These are phyloP conservation scores for Mycena kentingensis DNA, from an alignment of 768 basidiomycete genomes.

Conservation along the genomic window DNA sequence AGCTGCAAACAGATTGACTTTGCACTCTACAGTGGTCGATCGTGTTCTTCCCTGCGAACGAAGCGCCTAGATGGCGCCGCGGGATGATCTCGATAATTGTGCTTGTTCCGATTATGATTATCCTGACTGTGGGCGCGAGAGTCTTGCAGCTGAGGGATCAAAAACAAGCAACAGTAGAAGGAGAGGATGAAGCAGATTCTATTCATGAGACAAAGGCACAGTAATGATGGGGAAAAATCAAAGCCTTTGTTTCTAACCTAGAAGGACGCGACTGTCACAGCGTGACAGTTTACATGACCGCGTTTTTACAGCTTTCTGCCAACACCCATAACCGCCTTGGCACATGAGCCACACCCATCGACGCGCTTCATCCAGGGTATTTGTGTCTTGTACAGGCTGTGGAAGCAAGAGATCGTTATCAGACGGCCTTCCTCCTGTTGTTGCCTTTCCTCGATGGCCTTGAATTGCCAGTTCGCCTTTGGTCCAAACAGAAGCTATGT, in stretches of 20 bases:
- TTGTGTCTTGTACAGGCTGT: no score
- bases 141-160: conserved; percentile 13
- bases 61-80: conserved; percentile 66
- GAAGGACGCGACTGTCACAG: no score
- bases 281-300: no score
- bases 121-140: conserved; percentile 28
- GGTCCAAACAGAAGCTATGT: conserved; percentile 9
- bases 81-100: conserved; percentile 73
- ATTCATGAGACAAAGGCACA: background rate
- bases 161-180: background rate
- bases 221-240: conserved; percentile 4
- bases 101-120: conserved; percentile 52
- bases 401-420: conserved; percentile 4
- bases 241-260: no score
- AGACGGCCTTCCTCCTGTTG: background rate
- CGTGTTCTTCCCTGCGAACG: conserved; percentile 72
- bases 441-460: background rate
- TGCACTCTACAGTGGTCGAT: conserved; percentile 51
- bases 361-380: no score
- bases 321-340: no score
- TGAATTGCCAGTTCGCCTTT: conserved; percentile 17
- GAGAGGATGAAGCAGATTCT: background rate
- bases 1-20: background rate
- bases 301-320: no score
- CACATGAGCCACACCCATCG: no score